Base-by-base conservation (phyloP, 1,284 basidiomycete species). In the Rhodotorula sp. region DNA sequence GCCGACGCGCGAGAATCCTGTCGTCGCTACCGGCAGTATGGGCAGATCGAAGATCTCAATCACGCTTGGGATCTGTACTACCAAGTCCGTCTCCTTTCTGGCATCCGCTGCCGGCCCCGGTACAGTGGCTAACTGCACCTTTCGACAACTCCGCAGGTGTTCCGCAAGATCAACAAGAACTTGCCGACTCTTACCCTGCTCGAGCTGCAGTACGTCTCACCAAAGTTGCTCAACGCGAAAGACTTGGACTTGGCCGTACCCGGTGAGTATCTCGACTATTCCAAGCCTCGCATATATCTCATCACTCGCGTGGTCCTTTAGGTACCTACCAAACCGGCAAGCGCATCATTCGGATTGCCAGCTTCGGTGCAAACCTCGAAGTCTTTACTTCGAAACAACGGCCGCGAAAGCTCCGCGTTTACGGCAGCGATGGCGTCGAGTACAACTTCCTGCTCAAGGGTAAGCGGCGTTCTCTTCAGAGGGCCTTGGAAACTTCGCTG, bases 41-140 rank as follows among this genome's bases (percentile, higher is more conserved):
- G 91, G 51, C 95, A 99, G 79, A 87, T 88, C 68, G 88, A 87
- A 68, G 94, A 99, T 79, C 84, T 99, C 67, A 96, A 98, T 79
- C 93, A 93, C 80, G 96, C 96, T n/a, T 99, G 96, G 96, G 96
- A 99, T 79, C 91, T 99, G 44, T 99, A 99, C 82, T 99, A 97
- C 79, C 88, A 89, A 62, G 84, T 81, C 33, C 68, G 79, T 76
- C 88, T 87, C 14, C 45, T 33, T 26, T 20, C 37, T 42, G 26
- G 26, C 37, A 15, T 60, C 49, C 37, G 10, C 29, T 1, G 29
- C 10, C 1, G 14, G n/a, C 37, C 18, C 24, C 24, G 5, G n/a
- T 5, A 26, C 15, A 20, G 24, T 44, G 37, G 42, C 44, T 37
- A 42, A 8, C 26, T 15, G 57, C 15, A 4, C 29, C 6, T 58